Conservation (phyloP, 257 asterid genomes). For the Eustoma russellianum region DNA sequence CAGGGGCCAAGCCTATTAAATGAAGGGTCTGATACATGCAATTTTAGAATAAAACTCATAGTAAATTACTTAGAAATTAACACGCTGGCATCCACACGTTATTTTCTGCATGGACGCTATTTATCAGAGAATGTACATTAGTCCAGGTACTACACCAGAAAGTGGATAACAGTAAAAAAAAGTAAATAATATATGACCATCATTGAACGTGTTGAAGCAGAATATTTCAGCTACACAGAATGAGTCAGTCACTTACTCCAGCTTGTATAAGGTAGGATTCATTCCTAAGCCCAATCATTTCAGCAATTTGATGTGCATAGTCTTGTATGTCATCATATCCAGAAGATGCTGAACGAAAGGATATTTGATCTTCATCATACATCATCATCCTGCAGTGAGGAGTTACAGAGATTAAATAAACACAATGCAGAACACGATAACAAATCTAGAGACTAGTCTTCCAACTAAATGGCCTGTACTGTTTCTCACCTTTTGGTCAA, state of each 20-base stretch:
- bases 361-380: slow-evolving; percentile 97
- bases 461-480: slow-evolving; percentile 10
- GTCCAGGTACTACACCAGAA: too few relatives aligned
- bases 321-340: slow-evolving; percentile 89
- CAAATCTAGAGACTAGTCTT: neutral
- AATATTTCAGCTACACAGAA: too few relatives aligned
- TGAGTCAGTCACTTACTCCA: slow-evolving; percentile 53
- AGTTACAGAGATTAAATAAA: slow-evolving; percentile 5
- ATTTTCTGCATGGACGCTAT: neutral
- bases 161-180: neutral
- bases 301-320: slow-evolving; percentile 97
- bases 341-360: slow-evolving; percentile 81
- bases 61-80: neutral
- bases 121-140: too few relatives aligned
- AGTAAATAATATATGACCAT: neutral
- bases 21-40: too few relatives aligned
- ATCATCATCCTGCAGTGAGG: slow-evolving; percentile 78
- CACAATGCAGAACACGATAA: neutral
- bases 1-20: too few relatives aligned
- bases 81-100: neutral
- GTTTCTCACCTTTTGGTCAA: slow-evolving; percentile 76
- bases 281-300: slow-evolving; percentile 85
- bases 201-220: neutral
- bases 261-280: slow-evolving; percentile 77
- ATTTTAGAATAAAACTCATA: too few relatives aligned